Base-by-base conservation (phyloP, 805 yeast species). In the Myxozyma geophila region DNA sequence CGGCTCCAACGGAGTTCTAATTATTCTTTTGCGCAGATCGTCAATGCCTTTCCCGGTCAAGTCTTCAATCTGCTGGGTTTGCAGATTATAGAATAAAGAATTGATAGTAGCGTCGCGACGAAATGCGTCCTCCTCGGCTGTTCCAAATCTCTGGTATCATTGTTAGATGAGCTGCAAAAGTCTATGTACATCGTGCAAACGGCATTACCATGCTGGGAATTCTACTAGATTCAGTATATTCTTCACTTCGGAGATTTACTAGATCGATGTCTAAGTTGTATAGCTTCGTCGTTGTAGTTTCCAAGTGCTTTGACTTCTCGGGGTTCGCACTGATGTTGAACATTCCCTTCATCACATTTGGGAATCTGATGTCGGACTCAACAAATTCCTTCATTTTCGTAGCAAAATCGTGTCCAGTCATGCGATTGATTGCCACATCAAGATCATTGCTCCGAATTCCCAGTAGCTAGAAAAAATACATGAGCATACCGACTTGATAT, bases 41-140 rank as follows among this genome's bases (percentile, higher is more conserved):
- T 81, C 73, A 5, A 92, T 72, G 0, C 99, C 99, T 21, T 75
- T 71, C 0, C 83, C 84, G 0, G 99, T 95, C 64, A 87, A 85
- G 75, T 95, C 99, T 74, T 95, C 99, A 28, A 95, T 86, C 63
- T 81, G 69, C 13, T 79, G 80, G 5, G 86, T 83, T 59, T 82
- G 82, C 58, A 95, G 81, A 75, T 95, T 95, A 76, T 88, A 95
- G 72, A 95, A 95, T 28, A 95, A 77, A 0, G 99, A 96, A 74
- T 95, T 95, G 58, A 95, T 78, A 0, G 99, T 95, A 1, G 98
- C 98, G 77, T 95, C 99, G 73, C 99, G 81, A 71, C 99, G 82
- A 68, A 85, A 78, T 0, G 98, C 97, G 75, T 95, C 99, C 73
- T 93, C 89, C 66, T 84, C 82, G 0, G 98, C 93, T 0, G 98